Evolutionary conservation across 371 early-diverging fungal genomes (phyloP), one percentile per base, ranked within the genome.

Genomic region (Zychaea mexicana): DNA sequence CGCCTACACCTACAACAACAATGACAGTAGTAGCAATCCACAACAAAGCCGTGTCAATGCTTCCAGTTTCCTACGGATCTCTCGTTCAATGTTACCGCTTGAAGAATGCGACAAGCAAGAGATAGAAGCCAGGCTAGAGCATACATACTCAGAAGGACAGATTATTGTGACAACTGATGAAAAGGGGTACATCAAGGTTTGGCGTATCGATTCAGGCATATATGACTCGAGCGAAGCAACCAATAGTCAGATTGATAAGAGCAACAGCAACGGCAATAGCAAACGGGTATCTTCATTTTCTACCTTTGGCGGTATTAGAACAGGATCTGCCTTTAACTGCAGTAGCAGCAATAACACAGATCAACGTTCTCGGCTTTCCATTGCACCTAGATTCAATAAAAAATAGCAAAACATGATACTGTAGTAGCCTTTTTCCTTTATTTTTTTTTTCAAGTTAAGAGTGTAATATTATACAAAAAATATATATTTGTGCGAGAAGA

Each of bases 101-200:
- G 9, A 1, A 49, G 26, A 49, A 24, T 22, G 24, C n/a, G 49
- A 49, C 24, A 10, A 22, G 1, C 24, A 49, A 22, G 22, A 10
- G 24, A 5, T 49, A 0, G 24, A 49, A 24, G 49, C 49, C 9
- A 19, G 49, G 12, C 24, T 49, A 24, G 49, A 49, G 22, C n/a
- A 49, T 24, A 19, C 49, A 0, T 81, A 76, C 67, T 67, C 81
- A 15, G 78, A 83, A n/a, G 82, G 84, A 12, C 82, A 84, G 28
- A 90, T 90, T 26, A 84, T 90, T 42, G 74, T 88, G 26, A 79
- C 85, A n/a, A 79, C 89, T 9, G 89, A 89, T 66, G 73, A 79
- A 10, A 65, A 71, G 36, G 90, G 90, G n/a, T 67, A 71, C 24
- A 84, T 90, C 60, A 82, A 86, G 52, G 88, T 90, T 1, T 90